Evolutionary conservation across 768 basidiomycete species (phyloP), one percentile per base, ranked within the genome.

Genomic region (Pholiota microspora): DNA sequence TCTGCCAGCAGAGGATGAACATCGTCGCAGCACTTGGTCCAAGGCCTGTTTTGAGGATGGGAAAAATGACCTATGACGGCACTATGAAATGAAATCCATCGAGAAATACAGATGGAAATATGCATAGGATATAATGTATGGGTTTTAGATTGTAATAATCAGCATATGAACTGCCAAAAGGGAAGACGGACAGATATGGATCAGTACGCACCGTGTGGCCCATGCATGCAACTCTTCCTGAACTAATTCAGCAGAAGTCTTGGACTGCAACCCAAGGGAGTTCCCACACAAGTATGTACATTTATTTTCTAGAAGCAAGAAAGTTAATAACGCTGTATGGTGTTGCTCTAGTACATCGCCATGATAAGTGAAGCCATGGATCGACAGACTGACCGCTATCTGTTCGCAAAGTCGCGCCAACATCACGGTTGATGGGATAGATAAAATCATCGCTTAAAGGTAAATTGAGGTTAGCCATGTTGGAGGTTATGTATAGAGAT

Each of bases 281-380:
- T 99, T 98, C 29, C 97, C 97, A 67, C 92, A 95, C 49, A 99
- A 84, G 70, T 99, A 99, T 29, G 86, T 83, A 68, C 84, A 86
- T 52, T 76, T 73, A 52, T 65, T 68, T 47, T 83, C 82, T 77
- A 69, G 71, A 75, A 45, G 34, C 21, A 48, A 56, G 29, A 25
- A 16, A 55, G 34, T 21, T 32, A 49, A 25, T 31, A 27, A n/a
- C 25, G 25, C 13, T 7, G n/a, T 7, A 10, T 28, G 15, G 27
- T 42, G 23, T 21, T 44, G 49, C 24, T 42, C 21, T 10, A 18
- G 16, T 10, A 23, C 9, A 23, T 42, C 16, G 40, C 18, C 18
- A 42, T 12, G 21, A 42, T 23, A 42, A 21, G 40, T 21, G 23
- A 31, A 31, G 15, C 8, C 6, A 6, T 24, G 27, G 4, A 27